Conservation (phyloP, 768 basidiomycete genomes). For the Pleurotus ostreatus region DNA sequence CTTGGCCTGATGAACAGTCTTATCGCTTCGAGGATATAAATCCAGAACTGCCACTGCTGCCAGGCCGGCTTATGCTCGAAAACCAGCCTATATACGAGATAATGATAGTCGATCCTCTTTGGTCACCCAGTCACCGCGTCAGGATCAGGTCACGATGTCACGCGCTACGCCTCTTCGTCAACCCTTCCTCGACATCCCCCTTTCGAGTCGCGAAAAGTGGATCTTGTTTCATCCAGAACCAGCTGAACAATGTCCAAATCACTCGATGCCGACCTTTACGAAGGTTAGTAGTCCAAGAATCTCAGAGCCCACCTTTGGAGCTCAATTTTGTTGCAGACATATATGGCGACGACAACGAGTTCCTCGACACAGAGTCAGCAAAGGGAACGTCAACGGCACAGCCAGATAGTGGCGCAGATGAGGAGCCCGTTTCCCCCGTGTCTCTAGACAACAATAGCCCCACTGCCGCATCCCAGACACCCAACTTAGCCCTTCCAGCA, state of each 20-base stretch:
- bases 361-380: conserved; percentile 21
- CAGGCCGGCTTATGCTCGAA: too few relatives aligned
- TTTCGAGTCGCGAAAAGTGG: too few relatives aligned
- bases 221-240: conserved; percentile 24
- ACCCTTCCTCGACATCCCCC: too few relatives aligned
- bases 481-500: conserved; percentile 15
- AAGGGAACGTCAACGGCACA: conserved; percentile 25
- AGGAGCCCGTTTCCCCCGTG: conserved; percentile 13
- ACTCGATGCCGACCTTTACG: not conserved
- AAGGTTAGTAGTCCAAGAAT: not conserved
- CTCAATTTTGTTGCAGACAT: conserved; percentile 34
- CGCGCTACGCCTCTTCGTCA: too few relatives aligned
- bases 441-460: conserved; percentile 4
- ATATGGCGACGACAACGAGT: conserved; percentile 49
- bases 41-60: too few relatives aligned
- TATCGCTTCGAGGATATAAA: too few relatives aligned
- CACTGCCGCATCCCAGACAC: conserved; percentile 11
- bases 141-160: too few relatives aligned
- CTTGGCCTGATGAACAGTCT: too few relatives aligned
- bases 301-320: not conserved
- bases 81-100: too few relatives aligned
- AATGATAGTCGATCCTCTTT: too few relatives aligned
- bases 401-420: conserved; percentile 20
- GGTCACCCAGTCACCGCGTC: too few relatives aligned
- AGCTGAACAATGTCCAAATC: conserved; percentile 56